phyloP scores from a whole-genome alignment of 2,329 filamentous ascomycete species.

The Colletotrichum tamarilloi region DNA sequence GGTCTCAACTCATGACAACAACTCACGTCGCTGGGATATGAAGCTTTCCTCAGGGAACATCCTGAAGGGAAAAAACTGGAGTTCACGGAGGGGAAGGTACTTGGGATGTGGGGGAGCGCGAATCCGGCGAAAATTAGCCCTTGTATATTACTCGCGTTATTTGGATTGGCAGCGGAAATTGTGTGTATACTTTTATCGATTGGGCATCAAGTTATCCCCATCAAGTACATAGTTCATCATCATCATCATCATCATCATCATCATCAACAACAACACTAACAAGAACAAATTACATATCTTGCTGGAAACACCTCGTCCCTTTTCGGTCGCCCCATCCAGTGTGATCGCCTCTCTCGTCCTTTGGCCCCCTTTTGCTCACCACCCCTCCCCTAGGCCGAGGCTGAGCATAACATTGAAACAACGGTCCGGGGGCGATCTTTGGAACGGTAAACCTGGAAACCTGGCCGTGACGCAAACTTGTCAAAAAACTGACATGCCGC shows the following conservation, averaged over 20 bases:
- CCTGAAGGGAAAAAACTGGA: conserved; percentile 4
- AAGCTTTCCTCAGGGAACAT: not conserved
- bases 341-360: not conserved
- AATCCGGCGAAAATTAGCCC: conserved; percentile 12
- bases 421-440: conserved; percentile 8
- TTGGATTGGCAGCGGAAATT: conserved; percentile 13
- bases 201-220: conserved; percentile 3
- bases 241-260: not conserved
- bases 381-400: not conserved
- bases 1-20: not conserved
- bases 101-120: conserved; percentile 1
- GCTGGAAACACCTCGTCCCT: not conserved
- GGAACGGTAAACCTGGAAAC: not conserved
- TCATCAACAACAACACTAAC: not conserved
- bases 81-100: not conserved
- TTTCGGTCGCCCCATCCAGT: not conserved
- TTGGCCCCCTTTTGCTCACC: not conserved
- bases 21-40: not conserved
- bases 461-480: conserved; percentile 4
- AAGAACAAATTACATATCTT: not conserved
- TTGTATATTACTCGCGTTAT: conserved; percentile 28
- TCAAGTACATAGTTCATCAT: conserved; percentile 22
- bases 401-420: conserved; percentile 26
- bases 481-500: conserved; percentile 5
- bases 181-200: conserved; percentile 8